These are phyloP conservation scores for Citeromyces hawaiiensis DNA, from an alignment of 1,139 yeast species.

Conservation along the genomic window DNA sequence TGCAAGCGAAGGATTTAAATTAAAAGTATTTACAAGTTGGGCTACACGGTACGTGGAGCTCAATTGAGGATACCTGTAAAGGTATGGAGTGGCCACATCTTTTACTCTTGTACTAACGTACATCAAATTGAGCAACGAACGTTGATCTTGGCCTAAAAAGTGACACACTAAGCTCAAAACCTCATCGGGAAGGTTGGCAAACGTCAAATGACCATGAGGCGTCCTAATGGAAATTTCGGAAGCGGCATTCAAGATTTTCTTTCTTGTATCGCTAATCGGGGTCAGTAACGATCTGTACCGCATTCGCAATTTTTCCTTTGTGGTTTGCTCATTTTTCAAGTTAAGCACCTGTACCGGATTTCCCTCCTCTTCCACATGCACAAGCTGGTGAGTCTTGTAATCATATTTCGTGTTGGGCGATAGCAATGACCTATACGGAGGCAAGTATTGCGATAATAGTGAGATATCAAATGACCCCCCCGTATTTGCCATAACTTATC, in stretches of 20 bases:
- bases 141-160: slow-evolving; percentile 15
- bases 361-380: slow-evolving; percentile 10
- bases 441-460: slow-evolving; percentile 10
- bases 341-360: background rate
- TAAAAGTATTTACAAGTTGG: slow-evolving; percentile 56
- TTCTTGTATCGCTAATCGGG: slow-evolving; percentile 12
- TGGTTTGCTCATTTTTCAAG: slow-evolving; percentile 3
- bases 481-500: background rate
- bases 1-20: slow-evolving; percentile 43
- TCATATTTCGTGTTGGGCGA: slow-evolving; percentile 16
- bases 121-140: slow-evolving; percentile 24
- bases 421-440: slow-evolving; percentile 18
- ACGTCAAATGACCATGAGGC: slow-evolving; percentile 3
- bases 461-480: background rate
- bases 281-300: slow-evolving; percentile 13
- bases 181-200: slow-evolving; percentile 16
- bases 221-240: slow-evolving; percentile 9
- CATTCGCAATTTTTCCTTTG: slow-evolving; percentile 10
- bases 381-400: slow-evolving; percentile 13
- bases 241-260: slow-evolving; percentile 13
- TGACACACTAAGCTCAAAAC: slow-evolving; percentile 13
- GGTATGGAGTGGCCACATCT: slow-evolving; percentile 33
- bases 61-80: slow-evolving; percentile 42
- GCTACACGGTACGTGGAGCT: slow-evolving; percentile 65
- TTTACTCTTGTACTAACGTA: slow-evolving; percentile 38